Base-by-base conservation (phyloP, 2,329 filamentous ascomycete genomes). In the Trichoderma pleuroti region DNA sequence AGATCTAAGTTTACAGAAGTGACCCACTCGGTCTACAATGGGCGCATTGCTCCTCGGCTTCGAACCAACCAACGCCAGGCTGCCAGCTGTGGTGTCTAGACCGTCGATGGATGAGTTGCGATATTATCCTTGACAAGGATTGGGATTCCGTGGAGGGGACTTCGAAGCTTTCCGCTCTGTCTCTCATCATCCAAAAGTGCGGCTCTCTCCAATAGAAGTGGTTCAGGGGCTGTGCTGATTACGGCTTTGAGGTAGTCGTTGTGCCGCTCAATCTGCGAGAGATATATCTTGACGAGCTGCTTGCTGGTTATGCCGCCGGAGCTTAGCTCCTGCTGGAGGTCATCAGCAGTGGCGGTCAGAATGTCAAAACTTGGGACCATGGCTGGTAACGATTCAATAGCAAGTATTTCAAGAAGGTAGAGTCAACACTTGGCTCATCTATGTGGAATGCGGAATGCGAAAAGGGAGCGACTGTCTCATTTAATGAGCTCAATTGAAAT, bases 101-200 rank as follows among this genome's bases (percentile, higher is more conserved):
- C 70, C 71, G 73, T 60, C 2, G 42, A 34, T 2, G 66, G 30
- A 21, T 62, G 30, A 8, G 73, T 74, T 26, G 70, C 69, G 11
- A 74, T 60, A 32, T 72, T 70, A 42, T 72, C 73, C 61, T 75
- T 73, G 18, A 74, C 28, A 4, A 75, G 46, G 9, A 74, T 72
- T 2, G 74, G 74, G n/a, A 74, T 72, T 1, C 73, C 74, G 21
- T 75, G 74, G 18, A 74, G 69, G 4, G 73, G 72, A 3, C 72
- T 42, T 6, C 72, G 69, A n/a, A 70, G 11, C 10, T 68, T 49
- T 18, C 74, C 72, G 2, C 57, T 32, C 5, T 34, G 30, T 10
- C 74, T 71, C 32, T 74, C 74, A 10, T 60, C 56, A 28, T 76
- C 74, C 5, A 74, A 24, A 36, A 39, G 62, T 16, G 24, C 42